phyloP scores from a whole-genome alignment of 2,329 filamentous ascomycete species.

The Colletotrichum tabaci region DNA sequence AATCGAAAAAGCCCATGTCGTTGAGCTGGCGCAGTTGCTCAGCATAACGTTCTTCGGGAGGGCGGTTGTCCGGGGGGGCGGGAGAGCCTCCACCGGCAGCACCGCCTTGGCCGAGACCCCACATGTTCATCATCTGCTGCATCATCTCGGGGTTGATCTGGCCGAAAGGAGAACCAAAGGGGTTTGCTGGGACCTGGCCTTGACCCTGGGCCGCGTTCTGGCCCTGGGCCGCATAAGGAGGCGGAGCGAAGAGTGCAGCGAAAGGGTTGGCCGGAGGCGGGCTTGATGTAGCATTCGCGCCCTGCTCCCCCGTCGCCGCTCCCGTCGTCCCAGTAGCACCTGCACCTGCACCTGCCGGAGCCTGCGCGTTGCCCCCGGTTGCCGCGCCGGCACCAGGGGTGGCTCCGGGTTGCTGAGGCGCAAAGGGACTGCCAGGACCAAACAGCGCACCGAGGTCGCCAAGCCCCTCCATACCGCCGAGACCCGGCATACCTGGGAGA shows the following conservation, averaged over 20 bases:
- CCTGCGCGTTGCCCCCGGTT: slow-evolving; percentile 40
- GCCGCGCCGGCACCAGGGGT: slow-evolving; percentile 30
- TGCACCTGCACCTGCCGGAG: slow-evolving; percentile 39
- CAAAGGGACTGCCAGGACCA: slow-evolving; percentile 45
- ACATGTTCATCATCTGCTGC: slow-evolving; percentile 68
- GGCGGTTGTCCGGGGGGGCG: slow-evolving; percentile 82
- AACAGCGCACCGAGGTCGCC: slow-evolving; percentile 50
- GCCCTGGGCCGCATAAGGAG: slow-evolving; percentile 52
- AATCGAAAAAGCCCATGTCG: slow-evolving; percentile 99
- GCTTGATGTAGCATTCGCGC: slow-evolving; percentile 48
- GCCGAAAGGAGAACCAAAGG: slow-evolving; percentile 61
- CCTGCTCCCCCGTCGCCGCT: slow-evolving; percentile 43
- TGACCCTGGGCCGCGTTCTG: slow-evolving; percentile 49
- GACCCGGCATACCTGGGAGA: slow-evolving; percentile 38
- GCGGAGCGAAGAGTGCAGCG: slow-evolving; percentile 71
- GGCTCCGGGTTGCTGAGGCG: slow-evolving; percentile 42
- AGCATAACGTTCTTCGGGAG: slow-evolving; percentile 94
- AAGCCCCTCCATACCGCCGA: slow-evolving; percentile 42
- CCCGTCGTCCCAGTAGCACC: slow-evolving; percentile 43
- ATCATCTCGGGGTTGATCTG: slow-evolving; percentile 66
- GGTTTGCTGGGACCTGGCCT: slow-evolving; percentile 51
- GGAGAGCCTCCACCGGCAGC: slow-evolving; percentile 55
- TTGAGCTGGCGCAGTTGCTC: slow-evolving; percentile 93
- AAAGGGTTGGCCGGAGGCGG: slow-evolving; percentile 75
- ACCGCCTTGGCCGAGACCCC: slow-evolving; percentile 57